Conservation (phyloP, 768 basidiomycete genomes). For the Phaffia australis region DNA sequence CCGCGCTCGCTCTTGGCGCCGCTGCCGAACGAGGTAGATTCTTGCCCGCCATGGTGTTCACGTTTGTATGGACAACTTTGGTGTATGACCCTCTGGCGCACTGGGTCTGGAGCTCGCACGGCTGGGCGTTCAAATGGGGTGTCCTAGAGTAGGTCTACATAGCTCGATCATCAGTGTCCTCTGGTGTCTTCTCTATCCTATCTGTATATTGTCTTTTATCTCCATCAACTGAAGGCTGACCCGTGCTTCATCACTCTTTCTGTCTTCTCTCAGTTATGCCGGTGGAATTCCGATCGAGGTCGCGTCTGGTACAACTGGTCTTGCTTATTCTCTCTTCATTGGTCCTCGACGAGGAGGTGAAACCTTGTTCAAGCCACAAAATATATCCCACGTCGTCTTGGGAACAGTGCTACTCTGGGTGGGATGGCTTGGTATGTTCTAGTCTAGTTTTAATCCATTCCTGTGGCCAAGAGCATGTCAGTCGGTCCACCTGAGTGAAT, state of each 20-base stretch:
- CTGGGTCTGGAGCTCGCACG: conserved; percentile 86
- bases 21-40: conserved; percentile 80
- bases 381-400: conserved; percentile 82
- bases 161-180: conserved; percentile 90
- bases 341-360: conserved; percentile 78
- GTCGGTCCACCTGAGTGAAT: not conserved
- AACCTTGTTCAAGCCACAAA: conserved; percentile 87
- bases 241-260: not conserved
- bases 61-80: conserved; percentile 59
- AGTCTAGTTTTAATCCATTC: conserved; percentile 27
- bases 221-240: not conserved
- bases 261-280: conserved; percentile 47
- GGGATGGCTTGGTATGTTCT: conserved; percentile 57
- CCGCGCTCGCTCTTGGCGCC: conserved; percentile 66
- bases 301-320: conserved; percentile 78
- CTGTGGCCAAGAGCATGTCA: not conserved
- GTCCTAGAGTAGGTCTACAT: conserved; percentile 71
- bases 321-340: conserved; percentile 82
- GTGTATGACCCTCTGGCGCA: conserved; percentile 82
- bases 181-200: conserved; percentile 49
- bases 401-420: conserved; percentile 85
- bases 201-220: conserved; percentile 32
- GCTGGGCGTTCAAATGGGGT: conserved; percentile 65
- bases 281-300: conserved; percentile 97
- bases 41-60: conserved; percentile 76